phyloP scores from a whole-genome alignment of 306 rosid genomes.

The Gastrolobium bilobum region DNA sequence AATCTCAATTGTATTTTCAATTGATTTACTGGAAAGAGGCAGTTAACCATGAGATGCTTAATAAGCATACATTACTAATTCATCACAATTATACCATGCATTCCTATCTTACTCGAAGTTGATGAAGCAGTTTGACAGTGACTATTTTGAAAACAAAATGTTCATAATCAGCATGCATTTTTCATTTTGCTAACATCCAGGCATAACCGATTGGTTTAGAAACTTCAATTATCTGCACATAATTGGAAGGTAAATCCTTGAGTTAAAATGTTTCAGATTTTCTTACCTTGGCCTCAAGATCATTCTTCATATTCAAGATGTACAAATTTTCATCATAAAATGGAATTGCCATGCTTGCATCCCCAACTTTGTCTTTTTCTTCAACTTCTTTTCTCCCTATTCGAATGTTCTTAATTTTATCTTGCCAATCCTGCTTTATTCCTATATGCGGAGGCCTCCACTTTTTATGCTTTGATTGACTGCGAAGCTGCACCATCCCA shows the following conservation, averaged over 20 bases:
- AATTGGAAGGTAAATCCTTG: conserved; percentile 2
- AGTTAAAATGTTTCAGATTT: conserved; percentile 41
- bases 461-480: conserved; percentile 66
- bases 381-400: conserved; percentile 79
- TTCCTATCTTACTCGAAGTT: conserved; percentile 24
- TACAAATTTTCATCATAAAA: conserved; percentile 89
- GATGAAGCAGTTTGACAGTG: conserved; percentile 7
- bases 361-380: conserved; percentile 71
- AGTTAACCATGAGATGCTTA: conserved; percentile 16
- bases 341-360: conserved; percentile 74
- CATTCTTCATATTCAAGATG: conserved; percentile 86
- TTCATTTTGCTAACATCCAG: conserved; percentile 30
- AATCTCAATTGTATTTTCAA: conserved; percentile 20
- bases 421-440: conserved; percentile 95
- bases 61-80: conserved; percentile 21
- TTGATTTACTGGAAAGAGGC: conserved; percentile 25
- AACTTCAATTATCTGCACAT: conserved; percentile 33
- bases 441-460: conserved; percentile 80
- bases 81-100: conserved; percentile 33
- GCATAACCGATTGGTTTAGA: background rate
- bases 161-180: conserved; percentile 10
- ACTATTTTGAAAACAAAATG: conserved; percentile 31
- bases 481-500: conserved; percentile 58
- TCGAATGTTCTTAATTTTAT: conserved; percentile 73
- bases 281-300: conserved; percentile 82